Percentiles rank a stretch among this genome's conserved stretches.
Conservation (phyloP, 257 asterid species). For the Anisodus acutangulus region DNA sequence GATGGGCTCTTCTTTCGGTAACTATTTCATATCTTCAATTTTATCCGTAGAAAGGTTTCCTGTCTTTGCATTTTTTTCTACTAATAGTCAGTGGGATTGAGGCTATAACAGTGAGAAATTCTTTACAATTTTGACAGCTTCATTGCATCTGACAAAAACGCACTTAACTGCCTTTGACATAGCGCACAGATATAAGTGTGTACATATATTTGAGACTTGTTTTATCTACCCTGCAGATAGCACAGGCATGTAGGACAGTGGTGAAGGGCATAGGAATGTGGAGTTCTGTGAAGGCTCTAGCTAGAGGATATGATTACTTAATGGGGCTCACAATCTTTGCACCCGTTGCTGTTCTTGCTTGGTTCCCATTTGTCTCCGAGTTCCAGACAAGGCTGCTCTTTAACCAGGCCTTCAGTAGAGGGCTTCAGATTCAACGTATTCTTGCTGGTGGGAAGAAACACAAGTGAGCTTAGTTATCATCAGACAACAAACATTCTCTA, state of each 20-base stretch:
- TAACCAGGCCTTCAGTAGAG: constrained; percentile 99
- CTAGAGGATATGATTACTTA: constrained; percentile 88
- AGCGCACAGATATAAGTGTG: neutral
- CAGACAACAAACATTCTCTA: neutral
- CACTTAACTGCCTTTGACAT: neutral
- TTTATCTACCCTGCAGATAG: constrained; percentile 50
- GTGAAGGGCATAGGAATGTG: constrained; percentile 79
- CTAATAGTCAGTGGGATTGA: constrained; percentile 32
- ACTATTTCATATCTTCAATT: constrained; percentile 9
- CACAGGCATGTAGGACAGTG: constrained; percentile 78
- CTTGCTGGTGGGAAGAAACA: constrained; percentile 91
- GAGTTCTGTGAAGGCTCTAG: constrained; percentile 87
- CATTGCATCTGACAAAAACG: neutral
- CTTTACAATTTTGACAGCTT: neutral
- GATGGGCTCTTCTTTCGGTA: constrained; percentile 90
- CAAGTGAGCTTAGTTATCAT: constrained; percentile 44
- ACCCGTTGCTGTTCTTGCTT: constrained; percentile 76
- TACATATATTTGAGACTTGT: neutral
- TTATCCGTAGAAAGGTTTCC: neutral
- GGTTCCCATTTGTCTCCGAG: constrained; percentile 92
- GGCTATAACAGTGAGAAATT: neutral
- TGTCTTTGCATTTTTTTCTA: neutral
- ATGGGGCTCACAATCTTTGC: constrained; percentile 72
- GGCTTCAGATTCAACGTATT: constrained; percentile 85
- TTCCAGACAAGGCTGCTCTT: constrained; percentile 90